phyloP scores from a whole-genome alignment of 352 stramenopile genomes.

The Phytophthora citrophthora region DNA sequence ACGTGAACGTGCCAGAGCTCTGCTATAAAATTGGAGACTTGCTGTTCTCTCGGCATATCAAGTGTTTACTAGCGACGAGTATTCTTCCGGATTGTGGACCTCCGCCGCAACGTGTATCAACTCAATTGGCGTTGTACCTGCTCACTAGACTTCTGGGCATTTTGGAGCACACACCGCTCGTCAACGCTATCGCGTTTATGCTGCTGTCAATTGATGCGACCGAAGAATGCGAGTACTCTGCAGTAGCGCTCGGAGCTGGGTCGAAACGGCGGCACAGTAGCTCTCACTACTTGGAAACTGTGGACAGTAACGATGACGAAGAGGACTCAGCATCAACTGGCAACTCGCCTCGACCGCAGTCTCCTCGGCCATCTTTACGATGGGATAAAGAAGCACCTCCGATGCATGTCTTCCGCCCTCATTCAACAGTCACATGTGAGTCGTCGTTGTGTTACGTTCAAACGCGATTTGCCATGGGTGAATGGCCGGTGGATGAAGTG shows the following conservation, averaged over 20 bases:
- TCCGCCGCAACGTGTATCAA: constrained; percentile 76
- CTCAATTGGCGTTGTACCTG: constrained; percentile 77
- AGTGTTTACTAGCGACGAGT: constrained; percentile 70
- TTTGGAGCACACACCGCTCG: constrained; percentile 79
- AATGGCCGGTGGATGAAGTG: constrained; percentile 82
- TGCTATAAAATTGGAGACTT: constrained; percentile 82
- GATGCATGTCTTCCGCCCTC: constrained; percentile 60
- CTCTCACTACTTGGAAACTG: constrained; percentile 11
- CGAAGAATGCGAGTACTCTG: constrained; percentile 67
- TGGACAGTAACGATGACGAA: constrained; percentile 21
- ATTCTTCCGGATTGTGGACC: constrained; percentile 80
- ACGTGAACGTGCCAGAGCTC: constrained; percentile 84
- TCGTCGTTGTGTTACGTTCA: constrained; percentile 81
- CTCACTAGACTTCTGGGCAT: constrained; percentile 77
- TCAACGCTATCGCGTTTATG: constrained; percentile 85
- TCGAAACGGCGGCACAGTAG: constrained; percentile 31
- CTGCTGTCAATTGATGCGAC: constrained; percentile 67
- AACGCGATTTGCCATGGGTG: constrained; percentile 75
- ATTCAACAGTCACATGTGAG: constrained; percentile 58
- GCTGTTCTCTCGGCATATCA: constrained; percentile 76
- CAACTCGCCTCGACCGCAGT: constrained; percentile 12
- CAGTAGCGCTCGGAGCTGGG: constrained; percentile 59
- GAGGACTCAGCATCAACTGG: constrained; percentile 13
- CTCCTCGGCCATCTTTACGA: constrained; percentile 24
- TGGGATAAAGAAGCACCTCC: constrained; percentile 42